Conservation (phyloP, 352 stramenopile genomes). For the Thalassiosira hispida region DNA sequence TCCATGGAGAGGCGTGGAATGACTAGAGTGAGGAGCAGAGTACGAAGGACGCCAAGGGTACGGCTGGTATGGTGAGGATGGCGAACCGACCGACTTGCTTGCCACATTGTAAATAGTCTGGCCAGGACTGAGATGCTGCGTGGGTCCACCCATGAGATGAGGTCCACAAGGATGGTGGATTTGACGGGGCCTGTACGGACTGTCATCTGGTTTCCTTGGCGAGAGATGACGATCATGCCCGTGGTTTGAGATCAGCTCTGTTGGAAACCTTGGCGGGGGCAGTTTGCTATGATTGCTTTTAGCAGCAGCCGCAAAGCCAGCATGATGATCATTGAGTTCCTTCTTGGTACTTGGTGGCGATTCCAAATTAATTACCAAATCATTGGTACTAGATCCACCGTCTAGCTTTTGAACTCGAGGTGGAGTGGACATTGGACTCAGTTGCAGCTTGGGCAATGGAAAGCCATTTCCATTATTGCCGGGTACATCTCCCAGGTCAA, state of each 20-base stretch:
- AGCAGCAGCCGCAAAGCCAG: not conserved
- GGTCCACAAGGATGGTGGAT: not conserved
- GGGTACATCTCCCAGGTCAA: too few relatives aligned
- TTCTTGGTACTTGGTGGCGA: slow-evolving; percentile 2
- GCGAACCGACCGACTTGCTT: slow-evolving; percentile 1
- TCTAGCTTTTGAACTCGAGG: not conserved
- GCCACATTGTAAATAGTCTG: slow-evolving; percentile 55
- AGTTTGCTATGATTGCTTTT: not conserved
- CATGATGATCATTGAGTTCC: not conserved
- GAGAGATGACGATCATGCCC: not conserved
- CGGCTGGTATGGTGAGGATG: slow-evolving; percentile 24
- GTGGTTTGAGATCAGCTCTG: slow-evolving; percentile 9
- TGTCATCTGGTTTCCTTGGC: not conserved
- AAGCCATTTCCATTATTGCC: not conserved
- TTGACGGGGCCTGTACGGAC: too few relatives aligned
- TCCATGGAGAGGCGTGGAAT: slow-evolving; percentile 26
- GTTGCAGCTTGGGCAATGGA: slow-evolving; percentile 28
- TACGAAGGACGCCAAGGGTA: slow-evolving; percentile 6
- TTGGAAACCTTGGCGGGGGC: not conserved
- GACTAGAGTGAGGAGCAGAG: slow-evolving; percentile 7
- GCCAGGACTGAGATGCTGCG: slow-evolving; percentile 44
- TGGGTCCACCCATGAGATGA: slow-evolving; percentile 8
- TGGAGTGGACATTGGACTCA: slow-evolving; percentile 21
- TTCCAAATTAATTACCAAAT: not conserved
- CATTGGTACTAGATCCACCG: not conserved